Base-by-base conservation (phyloP, 306 rosid genomes). In the Trifolium repens region DNA sequence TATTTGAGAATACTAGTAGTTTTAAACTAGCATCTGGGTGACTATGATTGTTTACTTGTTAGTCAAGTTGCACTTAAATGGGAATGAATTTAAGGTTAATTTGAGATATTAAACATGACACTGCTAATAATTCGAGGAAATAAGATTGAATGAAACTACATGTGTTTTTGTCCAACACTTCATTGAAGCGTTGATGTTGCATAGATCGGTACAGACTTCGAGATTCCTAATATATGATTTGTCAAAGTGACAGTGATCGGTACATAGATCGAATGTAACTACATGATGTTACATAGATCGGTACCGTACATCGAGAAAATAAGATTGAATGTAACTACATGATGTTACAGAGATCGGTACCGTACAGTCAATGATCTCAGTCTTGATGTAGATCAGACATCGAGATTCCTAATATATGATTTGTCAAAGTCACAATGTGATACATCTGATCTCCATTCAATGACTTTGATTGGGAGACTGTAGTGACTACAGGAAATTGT, bases 41-140 rank as follows among this genome's bases (percentile, higher is more conserved):
- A 11, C n/a, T 59, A 19, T 10, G 42, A 32, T 37, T 73, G 58
- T 44, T 22, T 49, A 34, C n/a, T 81, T 64, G 34, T 30, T 30
- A 46, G 59, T 50, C 58, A 30, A 71, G 63, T 10, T 16, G 34
- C 37, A 1, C 67, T 27, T 6, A 7, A 52, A 52, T 8, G 58
- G 26, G 26, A 52, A 52, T 52, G 19, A 2, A 49, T 49, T 15
- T 49, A 7, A 49, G 8, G 17, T 2, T 2, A 15, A 49, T 15
- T 43, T 43, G 47, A 32, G 35, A 32, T 6, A 4, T 4, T 32
- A 32, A 32, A 32, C 35, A 32, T 32, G 35, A 32, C 35, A 32
- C 6, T 32, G 35, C 6, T 32, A 32, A 32, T 32, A 32, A 32
- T 32, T 32, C 4, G 14, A 58, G 35, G 26, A 58, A 24, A 58